Conservation (phyloP, 2,329 filamentous ascomycete genomes). For the Alternaria consortialis region DNA sequence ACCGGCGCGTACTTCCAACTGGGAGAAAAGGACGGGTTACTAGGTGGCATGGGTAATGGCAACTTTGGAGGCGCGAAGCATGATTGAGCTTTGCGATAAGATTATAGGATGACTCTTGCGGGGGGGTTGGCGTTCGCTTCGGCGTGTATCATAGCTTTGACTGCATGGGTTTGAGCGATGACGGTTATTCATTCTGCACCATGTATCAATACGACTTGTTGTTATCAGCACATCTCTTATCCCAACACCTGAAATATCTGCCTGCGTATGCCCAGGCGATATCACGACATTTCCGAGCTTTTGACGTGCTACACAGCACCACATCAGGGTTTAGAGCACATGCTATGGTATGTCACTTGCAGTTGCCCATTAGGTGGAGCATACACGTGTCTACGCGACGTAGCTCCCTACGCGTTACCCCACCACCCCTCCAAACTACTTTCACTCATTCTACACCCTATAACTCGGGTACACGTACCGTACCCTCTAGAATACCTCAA, state of each 20-base stretch:
- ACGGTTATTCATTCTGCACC: neutral
- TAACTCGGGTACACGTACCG: slow-evolving; percentile 1
- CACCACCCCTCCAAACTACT: neutral
- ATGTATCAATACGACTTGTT: neutral
- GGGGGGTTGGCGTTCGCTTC: slow-evolving; percentile 7
- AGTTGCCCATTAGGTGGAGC: slow-evolving; percentile 1
- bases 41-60: slow-evolving; percentile 63
- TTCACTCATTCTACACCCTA: neutral
- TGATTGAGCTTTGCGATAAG: slow-evolving; percentile 27
- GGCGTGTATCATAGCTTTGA: slow-evolving; percentile 21
- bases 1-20: slow-evolving; percentile 69
- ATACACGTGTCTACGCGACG: slow-evolving; percentile 2
- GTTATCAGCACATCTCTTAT: neutral
- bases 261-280: neutral
- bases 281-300: neutral
- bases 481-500: neutral
- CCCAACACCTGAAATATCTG: neutral
- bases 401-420: slow-evolving; percentile 3
- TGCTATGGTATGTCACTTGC: slow-evolving; percentile 3
- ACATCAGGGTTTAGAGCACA: neutral
- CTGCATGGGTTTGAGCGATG: slow-evolving; percentile 4
- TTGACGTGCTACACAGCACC: neutral
- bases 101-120: neutral
- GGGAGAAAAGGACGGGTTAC: slow-evolving; percentile 73
- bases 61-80: slow-evolving; percentile 46